Evolutionary conservation across 192 early-diverging fungal species (phyloP), one percentile per base, ranked within the genome.

Genomic region (Backusella parvicylindrica): DNA sequence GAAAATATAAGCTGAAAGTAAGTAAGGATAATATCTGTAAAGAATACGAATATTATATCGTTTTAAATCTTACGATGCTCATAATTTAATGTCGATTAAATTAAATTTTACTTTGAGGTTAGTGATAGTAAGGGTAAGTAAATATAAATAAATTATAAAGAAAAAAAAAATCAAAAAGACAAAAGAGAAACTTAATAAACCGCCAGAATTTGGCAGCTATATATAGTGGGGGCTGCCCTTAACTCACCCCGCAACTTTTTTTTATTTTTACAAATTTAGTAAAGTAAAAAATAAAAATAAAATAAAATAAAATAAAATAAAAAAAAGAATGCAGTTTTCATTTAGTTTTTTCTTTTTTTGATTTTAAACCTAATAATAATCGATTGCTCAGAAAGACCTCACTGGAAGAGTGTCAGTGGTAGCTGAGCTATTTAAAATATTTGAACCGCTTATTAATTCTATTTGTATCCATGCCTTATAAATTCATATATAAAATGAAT

Each of bases 201-300:
- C 53, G 21, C 53, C 21, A 60, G 53, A 56, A 2, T 28, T 56
- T 56, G 53, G 53, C 21, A 26, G 21, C 21, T 56, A 26, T 56
- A 56, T 56, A 56, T 56, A 56, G 50, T 26, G 50, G 11, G 50
- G 8, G 6, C n/a, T 43, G 15, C 41, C 16, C 41, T 43, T 43
- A n/a, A n/a, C n/a, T 43, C 16, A 43, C 15, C n/a, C 50, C 21
- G n/a, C 21, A 56, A 32, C 32, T n/a, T 65, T 65, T 35, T 65
- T 65, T 33, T 66, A 35, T 66, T 64, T 64, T 65, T 36, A 53
- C 50, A 53, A 53, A 53, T 53, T 53, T 8, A 53, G 49, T n/a
- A 56, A 56, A 26, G 11, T 23, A 26, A 56, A 26, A 56, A 56
- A 21, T 26, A 23, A 23, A 8, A n/a, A n/a, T n/a, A n/a, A n/a